phyloP scores from a whole-genome alignment of 2,329 filamentous ascomycete genomes.

The Colletotrichum endophyticum region DNA sequence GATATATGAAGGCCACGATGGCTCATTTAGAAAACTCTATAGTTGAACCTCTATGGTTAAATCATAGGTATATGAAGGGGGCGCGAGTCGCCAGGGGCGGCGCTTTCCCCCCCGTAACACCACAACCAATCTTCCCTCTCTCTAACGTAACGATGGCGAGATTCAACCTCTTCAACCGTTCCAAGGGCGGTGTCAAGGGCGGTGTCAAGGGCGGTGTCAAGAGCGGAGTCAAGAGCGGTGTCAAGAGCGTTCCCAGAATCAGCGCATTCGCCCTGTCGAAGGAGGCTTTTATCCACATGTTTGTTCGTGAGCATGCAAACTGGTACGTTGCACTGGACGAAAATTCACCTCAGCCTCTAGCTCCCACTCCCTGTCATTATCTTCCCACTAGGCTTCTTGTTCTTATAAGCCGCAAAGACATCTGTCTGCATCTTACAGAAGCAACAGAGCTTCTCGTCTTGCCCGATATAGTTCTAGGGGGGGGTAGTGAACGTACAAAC shows the following conservation, averaged over 20 bases:
- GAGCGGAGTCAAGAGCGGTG: background rate
- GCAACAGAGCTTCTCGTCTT: background rate
- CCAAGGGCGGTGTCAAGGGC: background rate
- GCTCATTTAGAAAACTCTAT: background rate
- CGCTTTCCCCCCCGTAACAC: background rate
- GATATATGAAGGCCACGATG: background rate
- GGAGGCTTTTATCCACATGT: background rate
- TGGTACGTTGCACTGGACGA: background rate
- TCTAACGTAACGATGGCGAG: background rate
- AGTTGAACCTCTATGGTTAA: background rate
- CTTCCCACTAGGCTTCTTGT: too few species aligned
- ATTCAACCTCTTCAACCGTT: background rate
- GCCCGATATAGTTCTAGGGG: accelerated
- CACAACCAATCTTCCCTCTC: background rate
- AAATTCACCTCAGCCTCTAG: background rate
- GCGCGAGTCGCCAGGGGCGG: background rate
- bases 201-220: background rate
- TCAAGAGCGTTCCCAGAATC: background rate
- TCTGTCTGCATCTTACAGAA: background rate
- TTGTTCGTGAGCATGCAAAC: background rate
- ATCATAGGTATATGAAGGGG: background rate
- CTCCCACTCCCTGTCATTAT: background rate
- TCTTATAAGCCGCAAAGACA: accelerated
- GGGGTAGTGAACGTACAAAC: background rate
- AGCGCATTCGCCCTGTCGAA: background rate